phyloP scores from a whole-genome alignment of 768 basidiomycete genomes.

The Boletus eberwhitei region DNA sequence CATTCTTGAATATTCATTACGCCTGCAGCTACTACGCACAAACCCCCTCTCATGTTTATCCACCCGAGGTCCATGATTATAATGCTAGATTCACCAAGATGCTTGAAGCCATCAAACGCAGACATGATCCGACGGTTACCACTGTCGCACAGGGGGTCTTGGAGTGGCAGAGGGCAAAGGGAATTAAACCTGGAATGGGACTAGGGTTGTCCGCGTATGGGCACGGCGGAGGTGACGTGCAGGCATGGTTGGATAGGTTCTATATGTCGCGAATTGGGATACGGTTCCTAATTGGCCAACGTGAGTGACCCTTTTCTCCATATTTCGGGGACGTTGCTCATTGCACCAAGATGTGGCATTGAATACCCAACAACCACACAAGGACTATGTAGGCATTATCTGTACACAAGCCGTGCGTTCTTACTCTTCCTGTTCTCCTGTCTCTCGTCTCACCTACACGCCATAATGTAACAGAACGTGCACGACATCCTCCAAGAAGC shows the following conservation, averaged over 20 bases:
- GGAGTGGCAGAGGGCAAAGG: slow-evolving; percentile 81
- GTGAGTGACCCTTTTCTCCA: slow-evolving; percentile 41
- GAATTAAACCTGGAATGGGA: slow-evolving; percentile 28
- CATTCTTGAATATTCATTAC: not conserved
- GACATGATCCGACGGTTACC: slow-evolving; percentile 97
- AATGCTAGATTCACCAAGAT: slow-evolving; percentile 87
- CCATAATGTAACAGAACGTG: slow-evolving; percentile 58
- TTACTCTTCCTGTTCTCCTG: not conserved
- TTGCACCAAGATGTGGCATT: slow-evolving; percentile 78
- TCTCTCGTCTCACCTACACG: not conserved
- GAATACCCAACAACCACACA: slow-evolving; percentile 86
- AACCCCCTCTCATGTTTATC: slow-evolving; percentile 68
- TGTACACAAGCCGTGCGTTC: slow-evolving; percentile 80
- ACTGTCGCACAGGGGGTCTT: slow-evolving; percentile 95
- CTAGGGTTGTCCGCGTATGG: slow-evolving; percentile 35
- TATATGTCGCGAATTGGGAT: slow-evolving; percentile 96
- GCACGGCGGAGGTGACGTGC: slow-evolving; percentile 81
- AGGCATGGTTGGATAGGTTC: slow-evolving; percentile 95
- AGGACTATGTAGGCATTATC: slow-evolving; percentile 95
- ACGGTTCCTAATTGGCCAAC: slow-evolving; percentile 94
- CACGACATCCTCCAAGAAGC: slow-evolving; percentile 98
- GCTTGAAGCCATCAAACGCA: slow-evolving; percentile 84
- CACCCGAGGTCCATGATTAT: slow-evolving; percentile 91
- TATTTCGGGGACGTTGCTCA: not conserved
- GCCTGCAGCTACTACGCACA: slow-evolving; percentile 78